phyloP scores from a whole-genome alignment of 1,139 yeast species.

The Geotrichum candidum region DNA sequence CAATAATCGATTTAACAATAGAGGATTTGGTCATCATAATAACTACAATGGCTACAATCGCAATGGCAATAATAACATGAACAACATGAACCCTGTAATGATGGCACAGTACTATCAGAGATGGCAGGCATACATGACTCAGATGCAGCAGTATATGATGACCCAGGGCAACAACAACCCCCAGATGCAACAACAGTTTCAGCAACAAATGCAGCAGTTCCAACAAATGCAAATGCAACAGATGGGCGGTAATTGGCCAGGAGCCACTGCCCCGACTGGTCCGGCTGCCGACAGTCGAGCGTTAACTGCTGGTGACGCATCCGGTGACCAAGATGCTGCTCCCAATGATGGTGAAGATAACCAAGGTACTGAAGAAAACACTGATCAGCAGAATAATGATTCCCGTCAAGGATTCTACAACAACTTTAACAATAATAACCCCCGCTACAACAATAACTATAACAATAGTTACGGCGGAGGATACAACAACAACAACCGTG shows the following conservation, averaged over 20 bases:
- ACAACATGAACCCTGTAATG: conserved; percentile 70
- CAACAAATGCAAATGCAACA: conserved; percentile 21
- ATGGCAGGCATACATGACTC: conserved; percentile 62
- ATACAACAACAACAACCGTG: conserved; percentile 14
- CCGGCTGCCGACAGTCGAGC: background rate
- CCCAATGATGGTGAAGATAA: conserved; percentile 14
- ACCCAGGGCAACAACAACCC: conserved; percentile 34
- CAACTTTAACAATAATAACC: conserved; percentile 9
- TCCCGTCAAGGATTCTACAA: conserved; percentile 16
- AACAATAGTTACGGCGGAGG: conserved; percentile 11
- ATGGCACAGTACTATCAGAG: conserved; percentile 85
- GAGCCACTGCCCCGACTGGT: background rate
- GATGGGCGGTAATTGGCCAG: conserved; percentile 4
- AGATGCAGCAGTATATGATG: conserved; percentile 37
- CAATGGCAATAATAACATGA: conserved; percentile 17
- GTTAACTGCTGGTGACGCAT: conserved; percentile 4
- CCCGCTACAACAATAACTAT: conserved; percentile 16
- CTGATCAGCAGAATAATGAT: conserved; percentile 14
- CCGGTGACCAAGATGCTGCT: conserved; percentile 17
- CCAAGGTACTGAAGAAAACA: conserved; percentile 6
- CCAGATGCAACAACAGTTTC: conserved; percentile 41
- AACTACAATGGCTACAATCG: conserved; percentile 15
- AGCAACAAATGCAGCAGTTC: conserved; percentile 31
- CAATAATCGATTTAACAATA: conserved; percentile 10
- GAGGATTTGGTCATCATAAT: conserved; percentile 17